Evolutionary conservation across 2,329 filamentous ascomycete species (phyloP).

Genomic region (Sphaerostilbella broomeana): DNA sequence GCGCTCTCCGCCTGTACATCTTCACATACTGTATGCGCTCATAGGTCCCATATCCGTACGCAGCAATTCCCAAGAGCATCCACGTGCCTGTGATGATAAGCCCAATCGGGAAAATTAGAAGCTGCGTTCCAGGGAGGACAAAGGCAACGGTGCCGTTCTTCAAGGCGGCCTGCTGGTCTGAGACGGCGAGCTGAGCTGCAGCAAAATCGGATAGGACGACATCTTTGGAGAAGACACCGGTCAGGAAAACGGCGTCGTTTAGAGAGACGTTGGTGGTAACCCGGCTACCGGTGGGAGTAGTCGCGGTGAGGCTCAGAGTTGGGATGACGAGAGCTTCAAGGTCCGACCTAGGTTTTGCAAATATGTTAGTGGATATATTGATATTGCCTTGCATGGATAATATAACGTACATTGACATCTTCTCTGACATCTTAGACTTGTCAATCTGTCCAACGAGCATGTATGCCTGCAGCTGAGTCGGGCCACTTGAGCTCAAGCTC

Average conservation of each 20-base stretch:
- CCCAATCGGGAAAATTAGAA: constrained; percentile 65
- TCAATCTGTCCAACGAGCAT: constrained; percentile 65
- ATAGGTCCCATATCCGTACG: constrained; percentile 59
- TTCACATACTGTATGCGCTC: constrained; percentile 61
- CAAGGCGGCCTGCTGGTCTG: constrained; percentile 38
- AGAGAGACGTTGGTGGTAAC: constrained; percentile 60
- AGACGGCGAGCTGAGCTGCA: constrained; percentile 43
- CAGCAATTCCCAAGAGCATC: constrained; percentile 48
- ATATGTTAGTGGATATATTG: neutral
- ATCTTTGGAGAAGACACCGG: constrained; percentile 59
- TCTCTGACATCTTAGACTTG: constrained; percentile 42
- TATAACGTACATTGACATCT: constrained; percentile 54
- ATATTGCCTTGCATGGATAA: neutral
- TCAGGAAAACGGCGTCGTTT: constrained; percentile 65
- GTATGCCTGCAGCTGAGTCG: constrained; percentile 53
- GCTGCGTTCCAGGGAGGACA: constrained; percentile 59
- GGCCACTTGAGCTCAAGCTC: constrained; percentile 16
- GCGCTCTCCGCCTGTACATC: constrained; percentile 44
- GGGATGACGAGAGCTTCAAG: constrained; percentile 62
- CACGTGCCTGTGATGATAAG: constrained; percentile 60
- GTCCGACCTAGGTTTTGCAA: constrained; percentile 37
- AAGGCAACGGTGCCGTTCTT: constrained; percentile 54
- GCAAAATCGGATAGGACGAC: constrained; percentile 46
- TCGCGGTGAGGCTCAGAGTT: constrained; percentile 58
- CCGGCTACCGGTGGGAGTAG: constrained; percentile 40